phyloP scores from a whole-genome alignment of 345 rosid species.

The Linum usitatissimum region DNA sequence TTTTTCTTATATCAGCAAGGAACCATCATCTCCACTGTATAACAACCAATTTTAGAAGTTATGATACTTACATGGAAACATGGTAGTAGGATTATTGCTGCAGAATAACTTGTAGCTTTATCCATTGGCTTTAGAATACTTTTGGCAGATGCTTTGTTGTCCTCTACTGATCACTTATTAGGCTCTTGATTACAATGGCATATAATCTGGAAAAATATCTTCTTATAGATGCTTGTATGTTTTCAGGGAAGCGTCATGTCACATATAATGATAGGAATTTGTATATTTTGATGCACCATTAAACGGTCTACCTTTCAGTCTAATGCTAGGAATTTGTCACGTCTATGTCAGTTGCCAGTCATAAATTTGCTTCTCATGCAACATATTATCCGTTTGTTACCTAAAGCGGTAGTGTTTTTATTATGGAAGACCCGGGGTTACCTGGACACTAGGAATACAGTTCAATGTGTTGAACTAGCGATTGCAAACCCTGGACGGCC shows the following conservation, averaged over 20 bases:
- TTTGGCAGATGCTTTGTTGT: not conserved
- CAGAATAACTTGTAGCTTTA: not conserved
- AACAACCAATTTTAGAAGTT: not conserved
- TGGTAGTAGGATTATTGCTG: not conserved
- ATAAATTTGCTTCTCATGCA: too few relatives aligned
- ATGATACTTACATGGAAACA: not conserved
- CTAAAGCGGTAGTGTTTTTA: not conserved
- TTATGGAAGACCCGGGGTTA: conserved; percentile 83
- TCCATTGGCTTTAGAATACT: not conserved
- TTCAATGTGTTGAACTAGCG: conserved; percentile 88
- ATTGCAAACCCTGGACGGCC: conserved; percentile 77
- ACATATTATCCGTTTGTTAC: not conserved
- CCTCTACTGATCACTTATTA: too few relatives aligned
- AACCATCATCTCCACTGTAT: not conserved
- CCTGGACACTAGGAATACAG: conserved; percentile 94
- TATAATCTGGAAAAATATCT: too few relatives aligned
- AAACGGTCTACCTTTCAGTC: too few relatives aligned
- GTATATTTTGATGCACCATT: too few relatives aligned
- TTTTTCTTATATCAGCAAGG: not conserved
- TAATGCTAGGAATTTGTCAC: too few relatives aligned
- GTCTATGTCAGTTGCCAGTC: too few relatives aligned
- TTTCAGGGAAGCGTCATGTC: too few relatives aligned
- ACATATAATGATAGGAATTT: too few relatives aligned
- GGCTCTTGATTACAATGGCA: too few relatives aligned
- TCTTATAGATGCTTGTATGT: too few relatives aligned